Evolutionary conservation across 2,329 filamentous ascomycete genomes (phyloP).

Genomic region (Magnaporthiopsis poae): DNA sequence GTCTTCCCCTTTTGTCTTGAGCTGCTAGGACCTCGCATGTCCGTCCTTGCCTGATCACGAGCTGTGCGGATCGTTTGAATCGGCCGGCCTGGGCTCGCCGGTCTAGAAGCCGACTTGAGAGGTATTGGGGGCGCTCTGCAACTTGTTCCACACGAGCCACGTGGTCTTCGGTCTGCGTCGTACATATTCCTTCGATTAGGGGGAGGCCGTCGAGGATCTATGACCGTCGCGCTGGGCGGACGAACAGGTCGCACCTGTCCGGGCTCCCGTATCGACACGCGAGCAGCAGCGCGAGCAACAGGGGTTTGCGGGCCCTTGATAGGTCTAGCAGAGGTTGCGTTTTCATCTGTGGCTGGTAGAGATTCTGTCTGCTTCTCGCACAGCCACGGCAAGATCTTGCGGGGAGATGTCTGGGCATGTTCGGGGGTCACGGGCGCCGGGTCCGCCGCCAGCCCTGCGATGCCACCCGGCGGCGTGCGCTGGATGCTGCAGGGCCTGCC

Average conservation of each 20-base stretch:
- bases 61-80: background rate
- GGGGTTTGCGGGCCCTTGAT: background rate
- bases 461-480: constrained; percentile 2
- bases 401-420: background rate
- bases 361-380: background rate
- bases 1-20: background rate
- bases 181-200: background rate
- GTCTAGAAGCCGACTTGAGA: background rate
- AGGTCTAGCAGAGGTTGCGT: background rate
- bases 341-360: background rate
- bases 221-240: background rate
- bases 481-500: background rate
- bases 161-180: background rate
- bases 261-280: background rate
- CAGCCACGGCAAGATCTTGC: constrained; percentile 2
- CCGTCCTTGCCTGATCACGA: background rate
- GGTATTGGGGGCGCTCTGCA: background rate
- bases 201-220: background rate
- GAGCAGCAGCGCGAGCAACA: background rate
- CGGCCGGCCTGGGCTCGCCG: background rate
- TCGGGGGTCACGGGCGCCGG: background rate
- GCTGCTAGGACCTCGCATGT: background rate
- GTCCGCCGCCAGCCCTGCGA: constrained; percentile 1
- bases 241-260: background rate
- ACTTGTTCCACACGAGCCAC: no score